These are phyloP conservation scores for Volvox reticuliferus DNA, from an alignment of 139 green algal species.

Conservation along the genomic window DNA sequence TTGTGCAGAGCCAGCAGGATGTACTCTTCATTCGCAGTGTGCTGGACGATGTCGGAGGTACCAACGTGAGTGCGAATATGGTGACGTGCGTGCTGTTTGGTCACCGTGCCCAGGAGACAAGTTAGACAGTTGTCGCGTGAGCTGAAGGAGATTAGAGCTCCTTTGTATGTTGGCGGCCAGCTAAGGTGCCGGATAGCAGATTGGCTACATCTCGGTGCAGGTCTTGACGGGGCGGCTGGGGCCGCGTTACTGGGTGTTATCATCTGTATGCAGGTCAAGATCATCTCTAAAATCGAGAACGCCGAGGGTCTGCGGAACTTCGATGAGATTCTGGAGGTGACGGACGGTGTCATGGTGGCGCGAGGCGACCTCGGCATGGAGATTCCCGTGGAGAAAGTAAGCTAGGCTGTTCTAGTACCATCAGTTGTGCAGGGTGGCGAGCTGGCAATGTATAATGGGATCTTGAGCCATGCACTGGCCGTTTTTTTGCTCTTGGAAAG, in stretches of 20 bases:
- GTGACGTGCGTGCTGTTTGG: no score
- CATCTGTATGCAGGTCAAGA: slow-evolving; percentile 58
- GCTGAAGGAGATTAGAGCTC: no score
- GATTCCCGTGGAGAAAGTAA: slow-evolving; percentile 59
- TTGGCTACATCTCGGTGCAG: no score
- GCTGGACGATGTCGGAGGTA: slow-evolving; percentile 68
- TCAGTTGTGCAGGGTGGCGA: neutral
- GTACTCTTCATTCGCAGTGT: slow-evolving; percentile 72
- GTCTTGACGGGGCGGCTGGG: no score
- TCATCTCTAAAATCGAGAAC: slow-evolving; percentile 86
- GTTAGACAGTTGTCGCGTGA: no score
- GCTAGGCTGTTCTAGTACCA: no score
- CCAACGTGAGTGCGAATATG: slow-evolving; percentile 45
- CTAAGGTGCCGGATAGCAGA: no score
- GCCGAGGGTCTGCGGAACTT: slow-evolving; percentile 75
- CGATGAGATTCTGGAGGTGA: slow-evolving; percentile 74
- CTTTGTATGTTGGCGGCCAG: no score
- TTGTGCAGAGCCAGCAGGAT: slow-evolving; percentile 68
- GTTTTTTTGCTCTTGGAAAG: no score
- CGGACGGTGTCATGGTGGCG: slow-evolving; percentile 80
- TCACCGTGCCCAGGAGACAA: no score
- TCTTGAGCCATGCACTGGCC: no score
- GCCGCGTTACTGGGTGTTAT: neutral
- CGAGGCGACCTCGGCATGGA: slow-evolving; percentile 81
- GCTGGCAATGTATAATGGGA: no score